phyloP scores from a whole-genome alignment of 2,329 filamentous ascomycete species.

The Ophiostoma sp. region DNA sequence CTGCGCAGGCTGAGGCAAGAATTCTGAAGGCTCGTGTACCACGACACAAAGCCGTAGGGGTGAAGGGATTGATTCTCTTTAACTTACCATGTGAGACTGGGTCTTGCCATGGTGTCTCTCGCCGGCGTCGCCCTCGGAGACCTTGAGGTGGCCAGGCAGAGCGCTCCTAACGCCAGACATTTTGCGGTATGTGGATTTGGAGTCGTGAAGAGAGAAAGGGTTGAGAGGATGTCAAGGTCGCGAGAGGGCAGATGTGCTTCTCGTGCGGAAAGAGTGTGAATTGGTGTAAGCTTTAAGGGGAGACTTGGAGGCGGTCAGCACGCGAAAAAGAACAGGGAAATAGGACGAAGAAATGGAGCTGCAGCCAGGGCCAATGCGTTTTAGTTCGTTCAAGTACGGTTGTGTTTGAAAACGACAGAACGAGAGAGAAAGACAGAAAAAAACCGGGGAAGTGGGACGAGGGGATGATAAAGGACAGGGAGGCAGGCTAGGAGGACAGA shows the following conservation, averaged over 20 bases:
- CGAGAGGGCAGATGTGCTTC: constrained; percentile 9
- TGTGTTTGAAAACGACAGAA: background rate
- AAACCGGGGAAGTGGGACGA: constrained; percentile 8
- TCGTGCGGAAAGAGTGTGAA: background rate
- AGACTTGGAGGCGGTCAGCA: background rate
- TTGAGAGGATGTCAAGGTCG: constrained; percentile 2
- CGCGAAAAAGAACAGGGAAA: background rate
- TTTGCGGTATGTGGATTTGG: constrained; percentile 41
- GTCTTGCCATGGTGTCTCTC: constrained; percentile 77
- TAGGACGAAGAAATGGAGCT: constrained; percentile 5
- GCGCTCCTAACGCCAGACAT: constrained; percentile 66
- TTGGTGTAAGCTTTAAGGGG: background rate
- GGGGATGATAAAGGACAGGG: constrained; percentile 5
- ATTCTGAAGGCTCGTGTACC: no score
- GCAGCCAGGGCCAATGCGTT: constrained; percentile 11
- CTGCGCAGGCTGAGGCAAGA: no score
- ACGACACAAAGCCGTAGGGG: no score
- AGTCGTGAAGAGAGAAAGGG: background rate
- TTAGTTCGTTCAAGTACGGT: background rate
- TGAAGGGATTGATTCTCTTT: no score
- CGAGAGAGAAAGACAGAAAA: background rate
- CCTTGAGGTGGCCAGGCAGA: constrained; percentile 79
- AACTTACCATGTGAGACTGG: constrained; percentile 76
- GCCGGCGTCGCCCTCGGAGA: constrained; percentile 44
- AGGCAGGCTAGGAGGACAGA: constrained; percentile 1